These are phyloP conservation scores for Fusarium armeniacum DNA, from an alignment of 2,329 filamentous ascomycete genomes.

Conservation along the genomic window DNA sequence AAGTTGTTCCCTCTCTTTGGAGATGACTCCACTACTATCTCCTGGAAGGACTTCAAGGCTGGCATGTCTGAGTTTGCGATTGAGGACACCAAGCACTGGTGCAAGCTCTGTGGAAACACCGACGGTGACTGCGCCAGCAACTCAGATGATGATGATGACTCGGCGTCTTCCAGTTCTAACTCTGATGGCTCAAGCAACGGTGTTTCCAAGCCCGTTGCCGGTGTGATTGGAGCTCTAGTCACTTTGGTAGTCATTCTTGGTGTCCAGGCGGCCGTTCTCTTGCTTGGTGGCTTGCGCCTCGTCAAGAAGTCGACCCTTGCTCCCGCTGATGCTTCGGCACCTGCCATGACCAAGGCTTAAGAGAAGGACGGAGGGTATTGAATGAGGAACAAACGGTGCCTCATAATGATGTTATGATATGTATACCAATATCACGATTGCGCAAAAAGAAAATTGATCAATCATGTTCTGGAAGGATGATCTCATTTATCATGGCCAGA, in stretches of 20 bases:
- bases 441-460: neutral
- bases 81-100: conserved; percentile 77
- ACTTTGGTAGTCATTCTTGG: conserved; percentile 66
- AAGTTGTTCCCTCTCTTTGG: conserved; percentile 72
- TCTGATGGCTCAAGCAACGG: conserved; percentile 54
- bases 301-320: conserved; percentile 62
- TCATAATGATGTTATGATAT: conserved; percentile 15
- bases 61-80: conserved; percentile 77
- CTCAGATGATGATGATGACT: conserved; percentile 41
- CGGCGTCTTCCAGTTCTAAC: conserved; percentile 39
- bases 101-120: conserved; percentile 78
- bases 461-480: neutral
- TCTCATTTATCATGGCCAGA: neutral
- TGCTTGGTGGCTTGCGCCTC: conserved; percentile 61
- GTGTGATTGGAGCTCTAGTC: conserved; percentile 83
- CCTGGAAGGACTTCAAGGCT: conserved; percentile 77
- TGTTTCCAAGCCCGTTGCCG: conserved; percentile 79
- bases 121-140: conserved; percentile 72
- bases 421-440: conserved; percentile 12
- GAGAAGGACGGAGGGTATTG: neutral
- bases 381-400: neutral
- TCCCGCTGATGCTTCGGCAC: conserved; percentile 20
- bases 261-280: conserved; percentile 60
- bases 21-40: conserved; percentile 65
- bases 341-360: conserved; percentile 45